These are phyloP conservation scores for Aquilaria yunnanensis DNA, from an alignment of 345 rosid species.

Conservation along the genomic window DNA sequence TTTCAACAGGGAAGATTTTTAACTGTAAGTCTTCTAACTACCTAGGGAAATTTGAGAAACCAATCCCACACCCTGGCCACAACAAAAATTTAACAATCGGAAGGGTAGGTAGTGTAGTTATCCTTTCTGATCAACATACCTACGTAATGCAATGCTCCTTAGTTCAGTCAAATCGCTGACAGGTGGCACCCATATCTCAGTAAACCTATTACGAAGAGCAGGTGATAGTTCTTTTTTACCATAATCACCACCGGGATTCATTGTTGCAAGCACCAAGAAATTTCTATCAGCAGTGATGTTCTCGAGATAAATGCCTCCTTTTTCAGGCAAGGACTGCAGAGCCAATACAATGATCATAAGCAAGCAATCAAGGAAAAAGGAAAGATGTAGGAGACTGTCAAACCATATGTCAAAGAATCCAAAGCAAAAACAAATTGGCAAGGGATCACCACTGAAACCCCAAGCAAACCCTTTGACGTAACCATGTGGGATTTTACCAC, in stretches of 20 bases:
- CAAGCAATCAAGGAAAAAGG: no score
- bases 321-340: slow-evolving; percentile 85
- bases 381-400: neutral
- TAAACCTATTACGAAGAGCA: slow-evolving; percentile 92
- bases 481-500: no score
- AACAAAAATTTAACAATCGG: no score
- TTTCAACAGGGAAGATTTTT: no score
- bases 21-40: no score
- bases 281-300: slow-evolving; percentile 59
- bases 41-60: no score
- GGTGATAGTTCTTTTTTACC: slow-evolving; percentile 98
- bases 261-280: slow-evolving; percentile 85
- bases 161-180: slow-evolving; percentile 63
- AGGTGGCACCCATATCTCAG: slow-evolving; percentile 97
- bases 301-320: slow-evolving; percentile 81
- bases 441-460: no score
- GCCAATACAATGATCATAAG: slow-evolving; percentile 7
- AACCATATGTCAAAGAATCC: no score
- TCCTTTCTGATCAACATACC: slow-evolving; percentile 33
- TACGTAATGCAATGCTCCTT: slow-evolving; percentile 54
- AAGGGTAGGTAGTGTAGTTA: no score
- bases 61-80: no score
- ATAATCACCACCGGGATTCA: slow-evolving; percentile 99
- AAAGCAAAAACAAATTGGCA: neutral
- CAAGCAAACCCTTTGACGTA: no score